These are phyloP conservation scores for Desmodesmus armatus DNA, from an alignment of 139 green algal species.

Conservation along the genomic window DNA sequence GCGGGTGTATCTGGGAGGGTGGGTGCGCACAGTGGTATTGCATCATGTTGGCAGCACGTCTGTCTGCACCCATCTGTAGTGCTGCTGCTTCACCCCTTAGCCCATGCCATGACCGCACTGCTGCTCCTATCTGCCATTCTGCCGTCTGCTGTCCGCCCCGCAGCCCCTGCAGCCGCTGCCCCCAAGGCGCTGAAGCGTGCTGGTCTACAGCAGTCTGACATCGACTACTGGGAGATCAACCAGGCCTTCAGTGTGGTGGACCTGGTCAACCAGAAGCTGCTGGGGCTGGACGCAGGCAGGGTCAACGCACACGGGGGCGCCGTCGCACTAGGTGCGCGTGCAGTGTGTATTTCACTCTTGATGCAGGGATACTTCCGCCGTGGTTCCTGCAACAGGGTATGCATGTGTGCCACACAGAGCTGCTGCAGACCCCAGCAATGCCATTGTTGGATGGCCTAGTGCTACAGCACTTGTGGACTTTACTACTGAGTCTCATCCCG, in stretches of 20 bases:
- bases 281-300: constrained; percentile 46
- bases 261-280: constrained; percentile 51
- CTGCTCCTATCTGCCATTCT: background rate
- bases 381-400: background rate
- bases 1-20: no score
- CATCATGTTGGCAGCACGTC: no score
- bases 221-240: constrained; percentile 90
- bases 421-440: no score
- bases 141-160: background rate
- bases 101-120: background rate
- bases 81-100: no score
- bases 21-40: no score
- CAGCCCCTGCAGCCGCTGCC: background rate
- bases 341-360: background rate
- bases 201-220: constrained; percentile 55
- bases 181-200: constrained; percentile 67
- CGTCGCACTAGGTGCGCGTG: constrained; percentile 76
- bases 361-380: no score
- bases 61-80: no score
- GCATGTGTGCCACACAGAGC: background rate
- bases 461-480: no score
- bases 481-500: no score
- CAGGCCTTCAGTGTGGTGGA: constrained; percentile 92
- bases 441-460: no score
- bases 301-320: constrained; percentile 92